Evolutionary conservation across 768 basidiomycete genomes (phyloP), one percentile per base, ranked within the genome.

Genomic region (Amanita thiersii): DNA sequence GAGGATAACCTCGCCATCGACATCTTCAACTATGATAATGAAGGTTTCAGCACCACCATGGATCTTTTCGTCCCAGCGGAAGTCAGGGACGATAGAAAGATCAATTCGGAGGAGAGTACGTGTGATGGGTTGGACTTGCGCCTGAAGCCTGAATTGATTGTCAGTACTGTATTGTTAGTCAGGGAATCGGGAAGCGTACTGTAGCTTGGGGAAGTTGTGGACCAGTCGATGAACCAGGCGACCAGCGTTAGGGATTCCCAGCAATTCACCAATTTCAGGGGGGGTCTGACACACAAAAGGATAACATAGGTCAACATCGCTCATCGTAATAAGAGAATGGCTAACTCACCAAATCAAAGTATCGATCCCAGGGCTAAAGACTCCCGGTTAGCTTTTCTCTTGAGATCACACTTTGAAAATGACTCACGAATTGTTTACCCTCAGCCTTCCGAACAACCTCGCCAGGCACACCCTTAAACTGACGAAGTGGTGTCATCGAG

Each of bases 121-220:
- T 0, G 96, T 98, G 53, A 99, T 91, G 0, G 94, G 96, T 52
- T 96, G 89, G 0, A 98, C 94, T 55, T 96, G 89, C 0, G 96
- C 94, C 58, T 94, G 86, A 9, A 99, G 66, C 51, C 85, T 88
- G 48, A 1, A 42, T 28, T 37, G 3, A 15, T 26, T n/a, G 19
- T 26, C 31, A 18, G 4, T 38, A 11, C 3, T 46, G 35, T 19
- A 36, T 39, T 38, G 17, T 10, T 43, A 14, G 14, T 14, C 3
- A 51, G 15, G 18, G 30, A 7, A 35, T 23, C 5, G 11, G 9
- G 11, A 0, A 10, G 68, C 80, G 5, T 54, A 85, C 81, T 90
- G 88, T 19, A 96, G 71, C 56, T 94, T 94, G 0, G 96, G 96
- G 79, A 99, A 98, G 52, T 73, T 88, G 52, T 99, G 94, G 0